A percentile compares a stretch with the other conserved stretches of the same genome.
phyloP scores from a whole-genome alignment of 768 basidiomycete genomes.

The Tylopilus balloui region DNA sequence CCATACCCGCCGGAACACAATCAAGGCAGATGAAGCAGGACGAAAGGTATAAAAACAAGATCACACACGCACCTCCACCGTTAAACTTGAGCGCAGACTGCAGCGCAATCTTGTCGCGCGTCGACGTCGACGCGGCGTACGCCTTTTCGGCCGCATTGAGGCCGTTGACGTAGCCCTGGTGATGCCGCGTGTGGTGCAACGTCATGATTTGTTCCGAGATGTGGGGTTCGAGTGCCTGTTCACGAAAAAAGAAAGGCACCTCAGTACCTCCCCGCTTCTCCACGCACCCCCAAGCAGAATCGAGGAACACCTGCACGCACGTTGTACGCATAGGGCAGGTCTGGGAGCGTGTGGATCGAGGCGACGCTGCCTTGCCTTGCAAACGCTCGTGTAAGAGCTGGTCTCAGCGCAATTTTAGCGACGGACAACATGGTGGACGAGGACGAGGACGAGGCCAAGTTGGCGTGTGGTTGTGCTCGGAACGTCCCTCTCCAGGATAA shows the following conservation, averaged over 20 bases:
- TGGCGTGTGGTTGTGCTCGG: not conserved
- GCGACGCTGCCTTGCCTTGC: conserved; percentile 39
- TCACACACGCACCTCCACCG: conserved; percentile 66
- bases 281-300: not conserved
- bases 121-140: conserved; percentile 61
- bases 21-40: not conserved
- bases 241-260: not conserved
- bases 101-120: conserved; percentile 74
- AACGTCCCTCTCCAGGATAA: not conserved
- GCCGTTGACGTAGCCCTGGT: conserved; percentile 90
- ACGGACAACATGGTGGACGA: conserved; percentile 43
- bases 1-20: not conserved
- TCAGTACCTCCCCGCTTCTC: not conserved
- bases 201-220: conserved; percentile 93
- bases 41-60: not conserved
- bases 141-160: conserved; percentile 89
- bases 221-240: conserved; percentile 83
- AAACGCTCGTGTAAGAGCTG: conserved; percentile 44
- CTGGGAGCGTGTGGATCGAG: conserved; percentile 67
- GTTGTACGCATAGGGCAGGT: conserved; percentile 77
- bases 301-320: conserved; percentile 38
- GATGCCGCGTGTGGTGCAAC: conserved; percentile 88
- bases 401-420: conserved; percentile 41
- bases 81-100: conserved; percentile 96
- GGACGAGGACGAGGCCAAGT: not conserved